Base-by-base conservation (phyloP, 2,329 filamentous ascomycete species). In the Berkeleyomyces basicola region DNA sequence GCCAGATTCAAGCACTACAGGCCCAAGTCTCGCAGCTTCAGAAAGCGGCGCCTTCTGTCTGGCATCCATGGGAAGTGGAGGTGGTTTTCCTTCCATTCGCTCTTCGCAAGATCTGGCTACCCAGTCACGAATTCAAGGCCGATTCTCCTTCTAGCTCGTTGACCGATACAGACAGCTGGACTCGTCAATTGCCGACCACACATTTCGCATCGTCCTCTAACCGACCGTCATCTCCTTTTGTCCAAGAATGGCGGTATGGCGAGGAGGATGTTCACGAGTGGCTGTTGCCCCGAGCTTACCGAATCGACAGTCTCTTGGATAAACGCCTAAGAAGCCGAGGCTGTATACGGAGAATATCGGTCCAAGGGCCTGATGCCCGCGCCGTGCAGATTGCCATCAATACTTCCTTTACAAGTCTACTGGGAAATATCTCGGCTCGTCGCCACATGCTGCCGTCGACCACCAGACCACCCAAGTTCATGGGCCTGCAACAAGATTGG, bases 81-180 rank as follows among this genome's bases (percentile, higher is more conserved):
- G 84, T 91, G 3, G 82, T 91, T 1, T 82, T 90, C 63, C 71
- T 91, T 6, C 88, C 88, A 0, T 92, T 88, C 70, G 77, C 79
- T 1, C 72, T 83, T 5, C 80, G 78, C 67, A 77, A 76, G 31
- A 68, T 84, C 4, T 84, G 81, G 81, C 74, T 80, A 64, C 74
- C 75, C 53, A 71, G 75, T 3, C 70, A 74, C 65, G 75, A 81
- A 2, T 81, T 83, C 69, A 75, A 74, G 58, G 64, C 69, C 33
- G 73, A 73, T 31, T 67, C 72, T 4, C 67, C 68, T 7, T 64
- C 65, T 1, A 40, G 40, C 7, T 70, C 70, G 9, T 31, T 55
- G n/a, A 68, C 72, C 4, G 71, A 70, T 47, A 70, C 71, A 39
- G 79, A 82, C 62, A 77, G 79, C 65, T 82, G 80, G 80, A 82